These are phyloP conservation scores for Euclidium syriacum DNA, from an alignment of 345 rosid genomes.

Conservation along the genomic window DNA sequence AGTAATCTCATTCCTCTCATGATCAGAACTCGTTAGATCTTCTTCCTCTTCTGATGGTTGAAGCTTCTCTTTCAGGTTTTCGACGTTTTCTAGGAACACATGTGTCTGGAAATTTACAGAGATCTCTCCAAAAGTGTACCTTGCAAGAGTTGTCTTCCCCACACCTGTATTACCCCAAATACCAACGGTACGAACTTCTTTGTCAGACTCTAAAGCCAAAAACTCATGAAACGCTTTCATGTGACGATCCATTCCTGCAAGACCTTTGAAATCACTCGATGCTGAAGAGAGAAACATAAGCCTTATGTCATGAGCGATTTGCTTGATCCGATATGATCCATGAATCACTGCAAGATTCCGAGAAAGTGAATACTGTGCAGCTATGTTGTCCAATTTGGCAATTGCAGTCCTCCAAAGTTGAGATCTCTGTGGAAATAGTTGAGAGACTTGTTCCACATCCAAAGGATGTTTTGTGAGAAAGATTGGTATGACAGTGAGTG, in stretches of 20 bases:
- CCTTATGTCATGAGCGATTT: background rate
- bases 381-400: background rate
- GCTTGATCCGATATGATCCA: background rate
- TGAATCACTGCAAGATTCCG: background rate
- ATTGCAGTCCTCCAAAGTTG: background rate
- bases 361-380: background rate
- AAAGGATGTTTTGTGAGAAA: background rate
- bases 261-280: background rate
- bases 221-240: background rate
- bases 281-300: slow-evolving; percentile 1
- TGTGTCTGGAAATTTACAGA: background rate
- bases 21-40: background rate
- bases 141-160: background rate
- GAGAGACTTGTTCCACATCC: background rate
- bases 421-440: background rate
- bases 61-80: background rate
- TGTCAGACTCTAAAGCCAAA: background rate
- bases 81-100: background rate
- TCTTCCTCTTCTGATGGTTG: background rate
- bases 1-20: background rate
- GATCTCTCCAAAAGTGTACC: background rate
- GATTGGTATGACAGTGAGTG: slow-evolving; percentile 7
- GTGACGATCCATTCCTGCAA: background rate
- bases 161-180: background rate
- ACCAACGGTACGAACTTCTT: background rate